phyloP scores from a whole-genome alignment of 2,329 filamentous ascomycete genomes.

The Paraphaeosphaeria minitans region DNA sequence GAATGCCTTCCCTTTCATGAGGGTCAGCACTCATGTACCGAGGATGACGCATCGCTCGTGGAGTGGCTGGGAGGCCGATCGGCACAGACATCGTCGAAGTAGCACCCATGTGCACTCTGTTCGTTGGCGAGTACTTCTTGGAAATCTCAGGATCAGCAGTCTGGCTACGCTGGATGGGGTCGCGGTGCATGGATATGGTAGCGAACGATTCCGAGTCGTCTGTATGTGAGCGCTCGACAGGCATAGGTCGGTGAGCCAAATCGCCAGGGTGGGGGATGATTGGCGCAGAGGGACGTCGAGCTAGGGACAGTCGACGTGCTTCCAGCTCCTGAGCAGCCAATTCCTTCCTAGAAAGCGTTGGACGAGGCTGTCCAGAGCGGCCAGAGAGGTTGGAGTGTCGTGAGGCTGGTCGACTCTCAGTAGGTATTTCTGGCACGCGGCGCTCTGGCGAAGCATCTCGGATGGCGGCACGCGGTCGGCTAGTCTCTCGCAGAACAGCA shows the following conservation, averaged over 20 bases:
- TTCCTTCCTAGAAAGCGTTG: constrained; percentile 50
- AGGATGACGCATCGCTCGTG: constrained; percentile 84
- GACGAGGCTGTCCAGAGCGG: constrained; percentile 34
- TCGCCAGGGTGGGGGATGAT: constrained; percentile 76
- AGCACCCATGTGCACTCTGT: constrained; percentile 38
- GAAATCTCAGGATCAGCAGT: constrained; percentile 66
- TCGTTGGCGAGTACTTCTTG: constrained; percentile 44
- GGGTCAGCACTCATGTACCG: constrained; percentile 68
- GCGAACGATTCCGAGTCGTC: constrained; percentile 50
- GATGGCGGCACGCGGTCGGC: constrained; percentile 40
- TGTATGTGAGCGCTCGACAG: constrained; percentile 43
- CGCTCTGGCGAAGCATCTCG: constrained; percentile 45
- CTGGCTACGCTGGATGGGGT: constrained; percentile 61
- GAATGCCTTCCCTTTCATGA: constrained; percentile 55
- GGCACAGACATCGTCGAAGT: constrained; percentile 59
- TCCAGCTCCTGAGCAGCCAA: constrained; percentile 78
- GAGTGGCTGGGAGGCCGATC: constrained; percentile 86
- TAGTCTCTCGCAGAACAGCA: constrained; percentile 36
- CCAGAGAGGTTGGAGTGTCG: constrained; percentile 39
- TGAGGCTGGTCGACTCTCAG: constrained; percentile 24
- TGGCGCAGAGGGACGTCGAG: constrained; percentile 77
- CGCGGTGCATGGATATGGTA: constrained; percentile 42
- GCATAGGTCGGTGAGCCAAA: constrained; percentile 41
- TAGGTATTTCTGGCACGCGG: constrained; percentile 21
- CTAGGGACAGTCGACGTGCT: constrained; percentile 78